Base-by-base conservation (phyloP, 768 basidiomycete species). In the Crassisporium funariophilum region DNA sequence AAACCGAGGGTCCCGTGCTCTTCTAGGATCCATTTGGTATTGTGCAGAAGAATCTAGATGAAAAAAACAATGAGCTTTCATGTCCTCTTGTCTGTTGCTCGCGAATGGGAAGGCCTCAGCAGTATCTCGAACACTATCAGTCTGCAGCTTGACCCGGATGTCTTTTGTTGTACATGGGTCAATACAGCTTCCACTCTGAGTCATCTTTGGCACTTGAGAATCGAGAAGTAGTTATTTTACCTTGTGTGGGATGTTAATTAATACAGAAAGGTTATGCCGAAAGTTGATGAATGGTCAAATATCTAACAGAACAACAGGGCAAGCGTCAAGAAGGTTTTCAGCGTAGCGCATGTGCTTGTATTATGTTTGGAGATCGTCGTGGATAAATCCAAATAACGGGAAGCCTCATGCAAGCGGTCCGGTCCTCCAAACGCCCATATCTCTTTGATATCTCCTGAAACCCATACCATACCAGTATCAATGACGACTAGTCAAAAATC, bases 161-260 rank as follows among this genome's bases (percentile, higher is more conserved):
- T 51, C 46, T 50, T 44, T 48, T 33, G 43, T 50, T 57, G 24
- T 27, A 40, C 64, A 55, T 66, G 76, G 86, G 81, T 91, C 76
- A 72, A 79, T 86, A 65, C 69, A 85, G 90, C 72, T 83, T 89
- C 90, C 90, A 92, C 90, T 92, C 90, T 88, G 84, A 87, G 81
- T 92, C 88, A 91, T 92, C 90, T 65, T 64, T 23, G 64, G 59
- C 59, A 45, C 20, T 5, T 23, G 17, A 25, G 21, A 34, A 48
- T 31, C 19, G 7, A 42, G 29, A 40, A 29, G 29, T 15, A 23
- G 19, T 38, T 17, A 15, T 37, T 27, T 58, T 24, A 58, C 52
- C 52, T 57, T 22, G 29, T 31, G 29, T n/a, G n/a, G n/a, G n/a
- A n/a, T n/a, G n/a, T n/a, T n/a, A n/a, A n/a, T n/a, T n/a, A n/a